Conservation (phyloP, 1,284 basidiomycete genomes). For the Ceratobasidium sp. region DNA sequence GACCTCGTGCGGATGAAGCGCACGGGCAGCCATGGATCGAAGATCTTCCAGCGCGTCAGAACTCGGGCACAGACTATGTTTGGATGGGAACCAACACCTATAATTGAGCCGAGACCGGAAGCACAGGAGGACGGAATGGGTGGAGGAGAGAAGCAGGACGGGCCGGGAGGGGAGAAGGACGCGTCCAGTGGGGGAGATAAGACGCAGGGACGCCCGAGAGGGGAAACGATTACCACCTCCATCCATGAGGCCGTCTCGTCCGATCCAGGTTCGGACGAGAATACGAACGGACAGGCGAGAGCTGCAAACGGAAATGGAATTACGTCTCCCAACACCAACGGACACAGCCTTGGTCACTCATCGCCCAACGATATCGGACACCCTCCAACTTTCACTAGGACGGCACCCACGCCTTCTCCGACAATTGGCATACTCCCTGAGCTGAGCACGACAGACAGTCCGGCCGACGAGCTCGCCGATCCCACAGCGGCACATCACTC, state of each 20-base stretch:
- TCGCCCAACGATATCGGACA: neutral
- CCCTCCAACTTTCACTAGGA: constrained; percentile 25
- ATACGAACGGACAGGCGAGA: neutral
- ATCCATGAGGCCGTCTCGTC: neutral
- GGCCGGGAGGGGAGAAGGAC: neutral
- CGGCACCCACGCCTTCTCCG: constrained; percentile 31
- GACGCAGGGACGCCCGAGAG: constrained; percentile 13
- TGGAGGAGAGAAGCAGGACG: neutral
- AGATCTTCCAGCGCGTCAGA: constrained; percentile 17
- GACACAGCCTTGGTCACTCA: neutral
- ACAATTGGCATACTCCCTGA: constrained; percentile 14
- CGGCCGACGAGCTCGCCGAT: constrained; percentile 7
- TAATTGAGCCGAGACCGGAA: neutral
- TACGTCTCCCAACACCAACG: constrained; percentile 5
- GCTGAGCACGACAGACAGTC: neutral
- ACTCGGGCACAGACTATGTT: constrained; percentile 34
- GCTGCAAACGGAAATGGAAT: constrained; percentile 10
- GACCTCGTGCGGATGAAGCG: neutral
- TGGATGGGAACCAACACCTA: constrained; percentile 1
- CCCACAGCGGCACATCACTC: neutral
- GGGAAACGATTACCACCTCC: constrained; percentile 26
- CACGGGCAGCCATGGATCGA: neutral
- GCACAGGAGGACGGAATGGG: constrained; percentile 21
- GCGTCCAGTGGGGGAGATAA: neutral
- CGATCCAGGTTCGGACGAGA: constrained; percentile 9